Conservation (phyloP, 192 early-diverging fungal species). For the Podila clonocystis region DNA sequence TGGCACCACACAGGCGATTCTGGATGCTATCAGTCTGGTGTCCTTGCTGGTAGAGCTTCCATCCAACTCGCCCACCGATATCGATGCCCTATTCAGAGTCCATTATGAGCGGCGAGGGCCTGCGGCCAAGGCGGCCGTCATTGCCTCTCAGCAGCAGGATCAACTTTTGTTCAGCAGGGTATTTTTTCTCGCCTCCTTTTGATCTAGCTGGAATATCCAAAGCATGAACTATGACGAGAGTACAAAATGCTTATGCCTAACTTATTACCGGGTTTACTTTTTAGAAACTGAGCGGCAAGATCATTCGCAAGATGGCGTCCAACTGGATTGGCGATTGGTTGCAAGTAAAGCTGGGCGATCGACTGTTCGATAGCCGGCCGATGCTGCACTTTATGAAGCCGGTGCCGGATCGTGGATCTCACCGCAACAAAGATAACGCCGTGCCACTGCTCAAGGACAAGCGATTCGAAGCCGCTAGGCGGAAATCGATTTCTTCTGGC, state of each 20-base stretch:
- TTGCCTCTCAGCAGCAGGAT: constrained; percentile 20
- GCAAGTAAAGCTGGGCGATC: constrained; percentile 18
- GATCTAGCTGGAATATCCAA: background rate
- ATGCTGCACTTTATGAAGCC: constrained; percentile 23
- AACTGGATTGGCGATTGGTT: constrained; percentile 18
- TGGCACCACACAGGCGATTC: constrained; percentile 29
- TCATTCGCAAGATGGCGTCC: constrained; percentile 33
- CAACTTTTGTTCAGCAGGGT: constrained; percentile 40
- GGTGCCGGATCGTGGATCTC: constrained; percentile 14
- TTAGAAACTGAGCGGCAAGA: constrained; percentile 32
- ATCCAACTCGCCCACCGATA: constrained; percentile 24
- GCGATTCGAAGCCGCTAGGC: constrained; percentile 23
- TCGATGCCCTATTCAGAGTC: constrained; percentile 38
- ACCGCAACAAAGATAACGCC: constrained; percentile 20
- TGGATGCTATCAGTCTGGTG: constrained; percentile 33
- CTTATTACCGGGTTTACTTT: background rate
- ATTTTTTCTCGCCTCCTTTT: background rate
- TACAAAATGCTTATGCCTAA: background rate
- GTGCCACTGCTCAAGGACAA: constrained; percentile 25
- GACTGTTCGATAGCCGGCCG: constrained; percentile 26
- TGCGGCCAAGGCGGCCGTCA: constrained; percentile 17
- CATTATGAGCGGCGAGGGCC: constrained; percentile 38
- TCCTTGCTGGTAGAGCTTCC: constrained; percentile 41
- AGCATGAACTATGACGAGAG: no score
- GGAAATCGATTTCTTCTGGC: constrained; percentile 40